Base-by-base conservation (phyloP, 2,329 filamentous ascomycete genomes). In the Aspergillus pseudoterreus region DNA sequence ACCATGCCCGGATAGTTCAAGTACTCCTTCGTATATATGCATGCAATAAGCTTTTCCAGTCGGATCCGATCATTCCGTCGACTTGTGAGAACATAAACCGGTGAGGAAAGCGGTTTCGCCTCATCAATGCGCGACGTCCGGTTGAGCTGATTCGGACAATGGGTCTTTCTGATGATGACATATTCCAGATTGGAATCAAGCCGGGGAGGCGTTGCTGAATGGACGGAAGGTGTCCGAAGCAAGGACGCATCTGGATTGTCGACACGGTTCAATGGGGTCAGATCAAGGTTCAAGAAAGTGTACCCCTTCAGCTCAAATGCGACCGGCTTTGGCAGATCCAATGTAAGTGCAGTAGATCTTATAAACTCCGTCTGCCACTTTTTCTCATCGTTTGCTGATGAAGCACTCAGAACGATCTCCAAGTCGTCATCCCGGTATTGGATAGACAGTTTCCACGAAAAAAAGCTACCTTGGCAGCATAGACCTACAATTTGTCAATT, bases 361-460 rank as follows among this genome's bases (percentile, higher is more conserved):
- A 76, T 70, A 19, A 96, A 75, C n/a, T 85, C 81, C 14, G 75
- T 78, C 56, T 86, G 85, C 92, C 94, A 99, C 61, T 86, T 83
- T 43, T 81, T 75, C 62, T 94, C 90, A 67, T 99, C 92, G 38
- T 81, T 83, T 0, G 83, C 77, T 1, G 87, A 92, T 62, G 91
- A 96, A 33, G 91, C 92, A 58, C 88, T 95, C 73, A 96, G 79
- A 38, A 96, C 84, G 14, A 96, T 72, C 70, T 97, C 92, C 66
- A 89, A 92, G 48, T 92, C 76, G 53, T 88, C 84, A 58, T 87
- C 82, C 51, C 87, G 80, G 57, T 83, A 82, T 66, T 94, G 86
- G 63, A 97, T 96, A 2, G 90, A 79, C 10, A 96, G 64, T 67
- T 97, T 99, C 92, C 92, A 97, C 1, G 91, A 94, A 68, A 89